Evolutionary conservation across 1,139 yeast genomes (phyloP).

Genomic region (Pichia sp.): DNA sequence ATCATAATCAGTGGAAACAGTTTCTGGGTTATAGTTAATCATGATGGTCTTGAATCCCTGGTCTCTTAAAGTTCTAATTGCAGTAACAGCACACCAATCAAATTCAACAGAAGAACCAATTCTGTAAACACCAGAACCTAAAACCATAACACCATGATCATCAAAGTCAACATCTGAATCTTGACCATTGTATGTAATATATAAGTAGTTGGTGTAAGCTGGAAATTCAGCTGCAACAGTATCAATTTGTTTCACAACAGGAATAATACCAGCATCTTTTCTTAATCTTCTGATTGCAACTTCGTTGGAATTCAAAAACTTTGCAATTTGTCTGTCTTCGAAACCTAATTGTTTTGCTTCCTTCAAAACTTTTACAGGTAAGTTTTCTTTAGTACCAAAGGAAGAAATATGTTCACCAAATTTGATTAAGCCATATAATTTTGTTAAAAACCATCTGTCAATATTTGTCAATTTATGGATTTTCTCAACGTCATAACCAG

Average conservation of each 20-base stretch:
- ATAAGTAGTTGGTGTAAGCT: constrained; percentile 89
- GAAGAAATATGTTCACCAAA: constrained; percentile 60
- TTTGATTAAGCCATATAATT: constrained; percentile 62
- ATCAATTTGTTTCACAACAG: constrained; percentile 95
- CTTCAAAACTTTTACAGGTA: constrained; percentile 56
- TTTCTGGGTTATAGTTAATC: constrained; percentile 98
- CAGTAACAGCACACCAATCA: constrained; percentile 99
- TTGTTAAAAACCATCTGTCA: constrained; percentile 95
- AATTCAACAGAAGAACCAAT: constrained; percentile 98
- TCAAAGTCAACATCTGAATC: constrained; percentile 77
- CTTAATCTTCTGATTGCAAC: constrained; percentile 88
- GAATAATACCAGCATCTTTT: constrained; percentile 80
- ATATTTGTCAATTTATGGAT: constrained; percentile 89
- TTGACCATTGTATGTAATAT: constrained; percentile 92
- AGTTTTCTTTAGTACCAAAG: constrained; percentile 52
- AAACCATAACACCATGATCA: constrained; percentile 88
- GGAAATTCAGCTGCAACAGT: constrained; percentile 99
- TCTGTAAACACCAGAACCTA: constrained; percentile 98
- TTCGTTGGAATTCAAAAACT: constrained; percentile 83
- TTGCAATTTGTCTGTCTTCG: constrained; percentile 95
- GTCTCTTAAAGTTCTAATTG: constrained; percentile 89
- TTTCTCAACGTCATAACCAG: constrained; percentile 85
- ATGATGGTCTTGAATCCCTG: constrained; percentile 85
- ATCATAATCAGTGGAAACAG: constrained; percentile 96
- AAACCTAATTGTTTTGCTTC: constrained; percentile 96